Base-by-base conservation (phyloP, 169 alveolate species). In the Neospora caninum region DNA sequence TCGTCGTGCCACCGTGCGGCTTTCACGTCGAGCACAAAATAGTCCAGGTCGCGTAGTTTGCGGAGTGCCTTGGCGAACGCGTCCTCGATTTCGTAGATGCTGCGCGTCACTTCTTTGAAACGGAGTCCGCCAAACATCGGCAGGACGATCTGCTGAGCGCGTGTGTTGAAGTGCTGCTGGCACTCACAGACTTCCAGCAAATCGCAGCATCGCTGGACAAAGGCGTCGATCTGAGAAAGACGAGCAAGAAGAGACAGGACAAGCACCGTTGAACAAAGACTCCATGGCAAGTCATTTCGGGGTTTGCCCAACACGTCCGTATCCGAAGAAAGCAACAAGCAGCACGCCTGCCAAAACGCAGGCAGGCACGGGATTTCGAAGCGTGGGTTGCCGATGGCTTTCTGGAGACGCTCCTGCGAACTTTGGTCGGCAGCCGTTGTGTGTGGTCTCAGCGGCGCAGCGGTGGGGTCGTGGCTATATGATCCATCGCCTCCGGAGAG, bases 1-100 rank as follows among this genome's bases (percentile, higher is more conserved):
- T 98, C 99, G 92, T 97, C 99, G 94, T 98, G 99, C 99, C 99
- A 98, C 94, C 97, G 97, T 29, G 99, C 98, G 38, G 97, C 98
- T 93, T 98, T 98, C 4, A 98, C 99, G 86, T 98, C 99, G 42
- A 98, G 96, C 29, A 98, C 98, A 91, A 98, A 98, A 53, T 98
- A 97, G 86, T 98, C 99, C 45, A 98, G 93, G 67, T 95, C 96
- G 80, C 96, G 95, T 91, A 98, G 96, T 93, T 96, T 95, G 43
- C 94, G 94, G 92, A 98, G 96, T 89, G 98, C 96, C 94, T 98
- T 98, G 87, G 95, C 96, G 93, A 98, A 98, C 70, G 96, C 92
- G 53, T 94, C 96, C 95, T 98, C 97, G 27, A 97, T 96, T 88
- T 98, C 99, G 82, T 96, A 96, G 88, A 98, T 94, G 94, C 96